These are phyloP conservation scores for Phytopythium kandeliae DNA, from an alignment of 352 stramenopile species.

Conservation along the genomic window DNA sequence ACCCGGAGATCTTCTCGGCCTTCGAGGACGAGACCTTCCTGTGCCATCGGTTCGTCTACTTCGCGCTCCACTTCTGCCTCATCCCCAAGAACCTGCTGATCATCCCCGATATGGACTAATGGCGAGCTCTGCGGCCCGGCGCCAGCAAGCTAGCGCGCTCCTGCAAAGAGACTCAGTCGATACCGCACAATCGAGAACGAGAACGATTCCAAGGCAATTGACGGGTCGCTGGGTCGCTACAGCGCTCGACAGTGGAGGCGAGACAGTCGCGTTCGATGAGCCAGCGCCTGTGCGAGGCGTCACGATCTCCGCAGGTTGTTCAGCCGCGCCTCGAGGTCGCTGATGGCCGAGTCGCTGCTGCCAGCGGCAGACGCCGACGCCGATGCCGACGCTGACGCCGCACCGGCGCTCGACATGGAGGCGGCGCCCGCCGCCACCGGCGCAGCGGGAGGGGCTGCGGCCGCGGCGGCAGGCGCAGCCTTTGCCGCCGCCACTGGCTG, in stretches of 20 bases:
- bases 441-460: slow-evolving; percentile 32
- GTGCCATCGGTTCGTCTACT: slow-evolving; percentile 84
- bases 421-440: slow-evolving; percentile 46
- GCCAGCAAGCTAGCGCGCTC: too few relatives aligned
- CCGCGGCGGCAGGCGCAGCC: slow-evolving; percentile 39
- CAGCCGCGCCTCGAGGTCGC: slow-evolving; percentile 94
- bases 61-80: slow-evolving; percentile 68
- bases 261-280: not conserved
- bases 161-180: not conserved
- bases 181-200: too few relatives aligned
- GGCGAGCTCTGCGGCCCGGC: too few relatives aligned
- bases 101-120: slow-evolving; percentile 64
- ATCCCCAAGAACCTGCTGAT: slow-evolving; percentile 83
- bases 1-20: slow-evolving; percentile 65
- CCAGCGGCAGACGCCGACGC: not conserved
- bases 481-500: slow-evolving; percentile 32
- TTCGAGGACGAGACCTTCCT: slow-evolving; percentile 72
- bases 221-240: not conserved
- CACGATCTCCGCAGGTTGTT: slow-evolving; percentile 93
- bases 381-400: not conserved
- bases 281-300: not conserved
- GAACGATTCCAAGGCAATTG: too few relatives aligned
- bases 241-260: not conserved
- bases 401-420: not conserved
- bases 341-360: slow-evolving; percentile 82